Percentiles rank a stretch among this genome's conserved stretches.
Evolutionary conservation across 306 rosid species (phyloP).

Genomic region (Heteromeles arbutifolia): DNA sequence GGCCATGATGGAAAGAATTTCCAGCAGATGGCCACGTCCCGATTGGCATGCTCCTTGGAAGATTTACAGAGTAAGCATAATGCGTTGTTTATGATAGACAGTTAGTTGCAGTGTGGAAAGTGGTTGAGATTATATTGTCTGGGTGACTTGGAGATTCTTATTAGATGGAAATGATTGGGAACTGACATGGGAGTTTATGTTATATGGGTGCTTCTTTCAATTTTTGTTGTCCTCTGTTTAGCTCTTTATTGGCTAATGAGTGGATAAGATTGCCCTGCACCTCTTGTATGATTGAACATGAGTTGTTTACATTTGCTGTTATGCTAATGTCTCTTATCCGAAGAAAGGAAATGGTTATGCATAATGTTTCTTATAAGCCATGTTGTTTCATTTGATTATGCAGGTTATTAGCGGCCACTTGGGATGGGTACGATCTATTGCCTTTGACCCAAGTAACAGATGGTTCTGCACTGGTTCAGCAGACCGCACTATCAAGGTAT

Average conservation of each 20-base stretch:
- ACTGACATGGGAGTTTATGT: background rate
- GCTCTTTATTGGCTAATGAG: background rate
- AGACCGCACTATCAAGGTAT: constrained; percentile 98
- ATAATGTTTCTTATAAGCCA: background rate
- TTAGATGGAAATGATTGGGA: background rate
- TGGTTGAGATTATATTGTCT: background rate
- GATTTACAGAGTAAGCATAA: constrained; percentile 70
- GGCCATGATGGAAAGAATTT: constrained; percentile 93
- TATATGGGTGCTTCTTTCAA: background rate
- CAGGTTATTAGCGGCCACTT: constrained; percentile 97
- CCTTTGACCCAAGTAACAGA: constrained; percentile 92
- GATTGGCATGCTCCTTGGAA: constrained; percentile 97
- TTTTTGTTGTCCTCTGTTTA: background rate
- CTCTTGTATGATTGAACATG: background rate
- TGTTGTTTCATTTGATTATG: constrained; percentile 17
- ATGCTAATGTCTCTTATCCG: background rate
- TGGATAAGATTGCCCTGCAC: background rate
- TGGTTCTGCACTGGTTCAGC: constrained; percentile 99
- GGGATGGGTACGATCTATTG: constrained; percentile 98
- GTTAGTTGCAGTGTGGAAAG: constrained; percentile 6
- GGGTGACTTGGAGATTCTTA: background rate
- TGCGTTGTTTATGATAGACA: background rate
- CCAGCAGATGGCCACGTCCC: constrained; percentile 99
- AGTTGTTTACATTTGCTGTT: background rate
- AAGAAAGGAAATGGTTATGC: background rate